Evolutionary conservation across 106 monocot species (phyloP), one percentile per base, ranked within the genome.

Genomic region (Dendrobium nobile): DNA sequence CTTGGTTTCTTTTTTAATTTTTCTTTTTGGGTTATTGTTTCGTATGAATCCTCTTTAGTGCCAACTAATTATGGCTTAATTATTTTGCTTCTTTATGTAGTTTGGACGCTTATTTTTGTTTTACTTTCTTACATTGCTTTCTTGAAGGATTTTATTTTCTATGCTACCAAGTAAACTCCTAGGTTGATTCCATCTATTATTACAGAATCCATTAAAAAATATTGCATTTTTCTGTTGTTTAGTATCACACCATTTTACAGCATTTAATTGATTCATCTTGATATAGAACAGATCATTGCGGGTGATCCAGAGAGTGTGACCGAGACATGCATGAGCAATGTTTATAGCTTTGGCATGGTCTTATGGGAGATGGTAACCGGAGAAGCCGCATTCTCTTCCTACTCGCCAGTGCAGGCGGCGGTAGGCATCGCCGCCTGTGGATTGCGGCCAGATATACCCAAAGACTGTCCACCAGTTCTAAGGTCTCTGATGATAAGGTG

Each of bases 311-410:
- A 99, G 79, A 99, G 84, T 26, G 98, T 93, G 67, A 84, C 89
- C 0, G 98, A 99, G 84, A 99, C 95, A 16, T 90, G 88, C 91
- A 99, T 95, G 98, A 99, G 98, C 91, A 99, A 99, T 77, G 93
- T 93, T 64, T 99, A 99, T 64, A 99, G 98, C 78, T 99, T 91
- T 41, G 95, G 98, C 5, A 95, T 99, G 98, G 89, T 99, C 61
- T 45, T 99, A 1, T 99, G 98, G 98, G 98, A 95, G 85, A 99
- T 99, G 95, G 82, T 93, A 15, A 88, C 98, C 0, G 98, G 98
- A 17, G 98, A 95, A 80, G 84, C 86, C 18, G 95, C 98, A 17
- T 99, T 93, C 83, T 92, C 89, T 41, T 89, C 92, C n/a, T 95
- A 85, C 83, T 99, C 98, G 19, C 98, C 98, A 0, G 98, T 99